Evolutionary conservation across 1,284 basidiomycete species (phyloP).

Genomic region (Moniliella sp.): DNA sequence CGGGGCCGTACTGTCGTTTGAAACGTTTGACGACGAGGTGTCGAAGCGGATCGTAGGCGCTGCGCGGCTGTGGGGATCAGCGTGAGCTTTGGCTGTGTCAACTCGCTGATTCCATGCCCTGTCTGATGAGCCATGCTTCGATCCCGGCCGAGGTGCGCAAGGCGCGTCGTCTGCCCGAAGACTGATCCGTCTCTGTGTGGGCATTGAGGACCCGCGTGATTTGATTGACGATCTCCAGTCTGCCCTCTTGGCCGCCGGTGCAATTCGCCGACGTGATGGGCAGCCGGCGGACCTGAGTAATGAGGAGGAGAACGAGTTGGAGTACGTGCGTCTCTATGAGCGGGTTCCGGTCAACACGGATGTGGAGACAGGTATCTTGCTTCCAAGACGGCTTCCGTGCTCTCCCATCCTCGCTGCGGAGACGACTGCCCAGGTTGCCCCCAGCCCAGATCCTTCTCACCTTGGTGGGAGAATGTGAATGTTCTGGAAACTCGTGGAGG

Average conservation of each 20-base stretch:
- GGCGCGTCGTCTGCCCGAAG: conserved; percentile 80
- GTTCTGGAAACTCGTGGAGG: conserved; percentile 21
- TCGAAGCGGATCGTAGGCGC: conserved; percentile 81
- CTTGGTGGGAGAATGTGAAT: conserved; percentile 10
- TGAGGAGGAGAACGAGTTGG: conserved; percentile 24
- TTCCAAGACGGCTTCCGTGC: too few relatives aligned
- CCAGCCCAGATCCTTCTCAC: conserved; percentile 1
- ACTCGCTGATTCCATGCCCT: conserved; percentile 96
- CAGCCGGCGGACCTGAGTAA: conserved; percentile 49
- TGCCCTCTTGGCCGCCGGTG: conserved; percentile 73
- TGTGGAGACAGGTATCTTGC: not conserved
- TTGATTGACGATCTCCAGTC: conserved; percentile 82
- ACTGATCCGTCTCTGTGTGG: conserved; percentile 93
- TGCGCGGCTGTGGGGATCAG: conserved; percentile 89
- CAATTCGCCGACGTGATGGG: conserved; percentile 42
- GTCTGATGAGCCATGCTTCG: conserved; percentile 95
- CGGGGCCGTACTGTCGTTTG: conserved; percentile 87
- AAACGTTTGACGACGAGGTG: conserved; percentile 69
- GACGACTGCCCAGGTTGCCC: too few relatives aligned
- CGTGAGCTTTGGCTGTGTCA: conserved; percentile 92
- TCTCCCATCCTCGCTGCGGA: too few relatives aligned
- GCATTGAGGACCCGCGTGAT: conserved; percentile 84
- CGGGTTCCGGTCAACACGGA: conserved; percentile 1
- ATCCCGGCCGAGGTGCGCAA: conserved; percentile 81
- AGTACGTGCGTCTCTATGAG: too few relatives aligned